Percentiles rank a stretch among this genome's conserved stretches.
phyloP scores from a whole-genome alignment of 805 yeast genomes.

The Schwanniomyces polymorphus region DNA sequence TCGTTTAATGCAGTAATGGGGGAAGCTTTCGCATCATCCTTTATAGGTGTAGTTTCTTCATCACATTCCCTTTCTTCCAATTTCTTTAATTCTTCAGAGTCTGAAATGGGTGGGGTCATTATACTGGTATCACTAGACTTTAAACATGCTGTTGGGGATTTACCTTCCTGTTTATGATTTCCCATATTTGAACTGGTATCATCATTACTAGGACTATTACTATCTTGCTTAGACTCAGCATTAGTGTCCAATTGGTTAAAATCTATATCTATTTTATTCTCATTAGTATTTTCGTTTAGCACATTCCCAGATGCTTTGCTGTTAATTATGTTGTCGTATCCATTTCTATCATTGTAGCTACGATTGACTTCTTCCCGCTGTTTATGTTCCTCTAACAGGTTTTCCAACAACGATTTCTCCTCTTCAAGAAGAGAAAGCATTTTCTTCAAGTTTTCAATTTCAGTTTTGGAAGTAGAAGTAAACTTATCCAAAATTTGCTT shows the following conservation, averaged over 20 bases:
- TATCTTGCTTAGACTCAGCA: neutral
- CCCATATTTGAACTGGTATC: neutral
- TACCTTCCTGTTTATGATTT: neutral
- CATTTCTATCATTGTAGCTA: neutral
- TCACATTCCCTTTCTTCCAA: neutral
- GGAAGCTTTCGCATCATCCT: neutral
- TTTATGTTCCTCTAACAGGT: neutral
- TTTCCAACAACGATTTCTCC: neutral
- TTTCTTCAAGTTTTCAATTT: constrained; percentile 3
- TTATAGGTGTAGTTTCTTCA: neutral
- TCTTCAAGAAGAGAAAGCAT: neutral
- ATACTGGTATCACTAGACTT: neutral
- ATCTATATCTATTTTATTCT: neutral
- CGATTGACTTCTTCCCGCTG: neutral
- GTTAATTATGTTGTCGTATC: neutral
- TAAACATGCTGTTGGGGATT: neutral
- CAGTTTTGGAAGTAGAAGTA: neutral
- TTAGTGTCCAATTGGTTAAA: neutral
- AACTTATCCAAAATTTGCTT: constrained; percentile 12
- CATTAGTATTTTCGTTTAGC: neutral
- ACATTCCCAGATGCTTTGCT: neutral
- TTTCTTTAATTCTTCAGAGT: constrained; percentile 1
- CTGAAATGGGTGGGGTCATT: constrained; percentile 3
- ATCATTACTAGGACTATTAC: neutral
- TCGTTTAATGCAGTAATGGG: neutral